phyloP scores from a whole-genome alignment of 345 rosid species.

The Eucalyptus guilfoylei region DNA sequence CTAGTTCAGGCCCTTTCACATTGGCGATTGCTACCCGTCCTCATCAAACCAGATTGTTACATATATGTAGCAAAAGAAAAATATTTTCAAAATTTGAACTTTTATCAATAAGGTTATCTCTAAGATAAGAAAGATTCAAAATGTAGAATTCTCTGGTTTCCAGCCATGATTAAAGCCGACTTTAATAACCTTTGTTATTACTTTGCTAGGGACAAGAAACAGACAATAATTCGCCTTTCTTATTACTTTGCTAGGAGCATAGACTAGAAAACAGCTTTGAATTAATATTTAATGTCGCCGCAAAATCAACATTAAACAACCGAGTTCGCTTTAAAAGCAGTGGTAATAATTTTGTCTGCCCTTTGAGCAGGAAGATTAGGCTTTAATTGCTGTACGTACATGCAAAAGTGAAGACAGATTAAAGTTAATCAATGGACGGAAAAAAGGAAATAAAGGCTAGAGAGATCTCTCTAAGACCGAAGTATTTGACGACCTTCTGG shows the following conservation, averaged over 20 bases:
- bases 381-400: not conserved
- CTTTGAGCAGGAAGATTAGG: not conserved
- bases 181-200: not conserved
- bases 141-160: not conserved
- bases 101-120: not conserved
- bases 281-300: not conserved
- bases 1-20: not conserved
- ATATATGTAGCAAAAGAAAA: not conserved
- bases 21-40: accelerated
- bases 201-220: not conserved
- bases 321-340: not conserved
- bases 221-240: not conserved
- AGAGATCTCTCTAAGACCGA: not conserved
- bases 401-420: not conserved
- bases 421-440: not conserved
- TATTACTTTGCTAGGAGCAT: not conserved
- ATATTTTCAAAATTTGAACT: not conserved
- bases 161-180: not conserved
- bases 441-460: not conserved
- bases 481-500: not conserved
- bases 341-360: not conserved
- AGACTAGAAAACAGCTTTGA: not conserved
- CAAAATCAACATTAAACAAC: not conserved
- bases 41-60: not conserved
- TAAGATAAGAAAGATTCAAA: not conserved